These are phyloP conservation scores for Stagonosporopsis chrysanthemi DNA, from an alignment of 2,329 filamentous ascomycete species.

Conservation along the genomic window DNA sequence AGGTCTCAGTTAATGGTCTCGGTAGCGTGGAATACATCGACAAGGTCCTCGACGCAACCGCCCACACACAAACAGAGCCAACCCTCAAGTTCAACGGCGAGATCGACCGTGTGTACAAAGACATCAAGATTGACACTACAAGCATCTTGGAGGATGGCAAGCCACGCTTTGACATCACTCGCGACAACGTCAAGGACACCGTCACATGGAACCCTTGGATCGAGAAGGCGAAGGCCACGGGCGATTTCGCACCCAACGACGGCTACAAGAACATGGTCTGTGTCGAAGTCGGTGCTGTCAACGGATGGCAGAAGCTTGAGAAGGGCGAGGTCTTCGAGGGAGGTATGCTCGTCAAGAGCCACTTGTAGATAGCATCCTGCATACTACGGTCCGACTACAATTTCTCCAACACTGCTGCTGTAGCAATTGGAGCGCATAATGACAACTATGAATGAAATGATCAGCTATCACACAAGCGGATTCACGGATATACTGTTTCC, in stretches of 20 bases:
- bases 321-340: slow-evolving; percentile 75
- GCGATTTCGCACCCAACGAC: slow-evolving; percentile 86
- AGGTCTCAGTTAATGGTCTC: slow-evolving; percentile 76
- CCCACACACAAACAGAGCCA: slow-evolving; percentile 70
- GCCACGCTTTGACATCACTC: slow-evolving; percentile 73
- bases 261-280: slow-evolving; percentile 95
- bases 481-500: neutral
- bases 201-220: slow-evolving; percentile 98
- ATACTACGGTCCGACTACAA: neutral
- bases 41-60: slow-evolving; percentile 74
- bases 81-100: slow-evolving; percentile 76
- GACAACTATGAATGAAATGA: slow-evolving; percentile 2
- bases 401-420: neutral
- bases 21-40: slow-evolving; percentile 79
- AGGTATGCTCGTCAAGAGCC: slow-evolving; percentile 63
- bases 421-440: slow-evolving; percentile 6
- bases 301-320: slow-evolving; percentile 83
- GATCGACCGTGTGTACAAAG: slow-evolving; percentile 86
- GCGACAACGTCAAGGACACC: slow-evolving; percentile 85
- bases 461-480: neutral
- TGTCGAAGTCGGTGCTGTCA: slow-evolving; percentile 87
- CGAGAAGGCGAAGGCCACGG: slow-evolving; percentile 81
- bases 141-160: slow-evolving; percentile 69
- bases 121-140: slow-evolving; percentile 67
- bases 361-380: slow-evolving; percentile 30